phyloP scores from a whole-genome alignment of 768 basidiomycete genomes.

The Kwoniella sp. region DNA sequence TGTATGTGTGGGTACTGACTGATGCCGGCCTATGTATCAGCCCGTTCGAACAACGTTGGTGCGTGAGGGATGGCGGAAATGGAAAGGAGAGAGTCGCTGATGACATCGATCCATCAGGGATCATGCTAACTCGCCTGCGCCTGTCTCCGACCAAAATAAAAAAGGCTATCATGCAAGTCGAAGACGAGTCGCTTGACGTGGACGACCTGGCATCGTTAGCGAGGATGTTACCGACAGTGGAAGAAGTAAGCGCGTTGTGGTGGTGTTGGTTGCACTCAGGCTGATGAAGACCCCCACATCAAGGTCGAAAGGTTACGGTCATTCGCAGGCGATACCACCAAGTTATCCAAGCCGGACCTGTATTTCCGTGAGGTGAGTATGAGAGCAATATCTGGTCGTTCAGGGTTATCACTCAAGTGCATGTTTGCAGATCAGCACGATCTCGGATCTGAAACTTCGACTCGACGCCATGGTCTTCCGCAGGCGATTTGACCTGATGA shows the following conservation, averaged over 20 bases:
- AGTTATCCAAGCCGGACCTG: constrained; percentile 76
- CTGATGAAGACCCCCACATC: neutral
- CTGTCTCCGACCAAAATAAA: constrained; percentile 62
- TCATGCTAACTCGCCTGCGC: constrained; percentile 77
- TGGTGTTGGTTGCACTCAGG: neutral
- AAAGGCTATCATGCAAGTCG: constrained; percentile 65
- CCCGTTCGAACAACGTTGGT: constrained; percentile 80
- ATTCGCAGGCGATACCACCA: constrained; percentile 63
- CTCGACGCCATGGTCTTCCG: constrained; percentile 80
- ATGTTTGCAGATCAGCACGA: constrained; percentile 61
- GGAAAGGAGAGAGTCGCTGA: too few species aligned
- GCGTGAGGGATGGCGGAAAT: neutral
- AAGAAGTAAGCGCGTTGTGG: constrained; percentile 59
- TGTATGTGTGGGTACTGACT: too few species aligned
- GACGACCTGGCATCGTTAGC: constrained; percentile 73
- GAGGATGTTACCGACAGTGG: constrained; percentile 70
- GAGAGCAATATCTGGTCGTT: too few species aligned
- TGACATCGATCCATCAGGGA: constrained; percentile 55
- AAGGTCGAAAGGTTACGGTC: constrained; percentile 64
- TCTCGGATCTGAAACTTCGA: constrained; percentile 70
- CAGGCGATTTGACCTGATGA: constrained; percentile 71
- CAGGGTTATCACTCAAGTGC: neutral
- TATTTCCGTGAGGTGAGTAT: constrained; percentile 67
- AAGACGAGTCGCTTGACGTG: constrained; percentile 64
- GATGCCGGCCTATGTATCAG: too few species aligned